Conservation (phyloP, 139 green algal species). For the Asterochloris sp. region DNA sequence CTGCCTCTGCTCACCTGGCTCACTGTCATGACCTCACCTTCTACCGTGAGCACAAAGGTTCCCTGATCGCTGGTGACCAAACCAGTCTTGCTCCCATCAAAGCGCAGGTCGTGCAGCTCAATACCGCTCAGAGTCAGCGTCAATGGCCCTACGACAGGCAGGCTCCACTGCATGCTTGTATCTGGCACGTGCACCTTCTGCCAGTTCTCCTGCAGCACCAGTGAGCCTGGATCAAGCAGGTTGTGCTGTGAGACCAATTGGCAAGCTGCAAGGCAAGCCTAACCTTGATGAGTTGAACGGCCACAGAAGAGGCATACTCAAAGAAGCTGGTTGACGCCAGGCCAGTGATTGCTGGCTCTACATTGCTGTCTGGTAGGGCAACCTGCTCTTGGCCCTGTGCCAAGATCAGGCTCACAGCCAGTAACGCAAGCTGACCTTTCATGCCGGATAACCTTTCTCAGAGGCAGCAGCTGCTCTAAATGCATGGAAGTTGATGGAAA, state of each 20-base stretch:
- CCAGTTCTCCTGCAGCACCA: too few relatives aligned
- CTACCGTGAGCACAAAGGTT: neutral
- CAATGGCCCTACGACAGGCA: constrained; percentile 5
- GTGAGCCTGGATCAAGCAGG: too few relatives aligned
- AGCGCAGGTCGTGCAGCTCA: neutral
- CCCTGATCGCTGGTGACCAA: neutral
- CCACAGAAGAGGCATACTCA: constrained; percentile 3
- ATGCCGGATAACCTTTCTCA: too few relatives aligned
- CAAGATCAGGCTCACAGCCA: too few relatives aligned
- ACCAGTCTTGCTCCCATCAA: neutral
- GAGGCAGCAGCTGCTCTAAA: too few relatives aligned
- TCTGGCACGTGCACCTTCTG: neutral
- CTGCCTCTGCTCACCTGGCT: too few relatives aligned
- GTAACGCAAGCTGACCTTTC: too few relatives aligned
- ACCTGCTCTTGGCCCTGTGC: too few relatives aligned
- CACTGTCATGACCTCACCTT: neutral
- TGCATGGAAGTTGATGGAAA: too few relatives aligned
- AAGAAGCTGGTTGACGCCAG: constrained; percentile 2
- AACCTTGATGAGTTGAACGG: neutral
- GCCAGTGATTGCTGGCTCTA: constrained; percentile 8
- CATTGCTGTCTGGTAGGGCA: too few relatives aligned
- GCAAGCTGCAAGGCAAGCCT: neutral
- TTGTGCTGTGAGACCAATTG: too few relatives aligned
- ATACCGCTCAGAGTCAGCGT: constrained; percentile 11
- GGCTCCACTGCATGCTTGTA: constrained; percentile 2